Percentiles rank a stretch among this genome's conserved stretches.
phyloP scores from a whole-genome alignment of 2,329 filamentous ascomycete genomes.

The Venturiaceae sp. region DNA sequence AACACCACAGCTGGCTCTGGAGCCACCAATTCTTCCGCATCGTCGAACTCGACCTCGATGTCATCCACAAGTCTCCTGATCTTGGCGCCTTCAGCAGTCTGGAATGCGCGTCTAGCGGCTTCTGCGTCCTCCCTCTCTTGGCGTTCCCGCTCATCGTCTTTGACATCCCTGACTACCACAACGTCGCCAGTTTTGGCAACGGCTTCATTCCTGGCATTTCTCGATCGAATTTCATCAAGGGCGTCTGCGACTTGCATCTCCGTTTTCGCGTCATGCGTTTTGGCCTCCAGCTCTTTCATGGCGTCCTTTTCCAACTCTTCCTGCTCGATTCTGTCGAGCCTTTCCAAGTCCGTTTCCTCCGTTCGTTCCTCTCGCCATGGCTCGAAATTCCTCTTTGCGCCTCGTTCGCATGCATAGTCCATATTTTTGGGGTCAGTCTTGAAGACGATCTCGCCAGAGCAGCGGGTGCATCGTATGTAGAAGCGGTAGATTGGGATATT shows the following conservation, averaged over 20 bases:
- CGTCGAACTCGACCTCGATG: conserved; percentile 20
- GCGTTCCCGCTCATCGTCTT: conserved; percentile 47
- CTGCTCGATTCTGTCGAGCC: conserved; percentile 70
- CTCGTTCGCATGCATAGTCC: conserved; percentile 74
- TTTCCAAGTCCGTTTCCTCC: conserved; percentile 72
- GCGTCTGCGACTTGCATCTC: conserved; percentile 98
- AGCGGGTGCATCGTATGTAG: conserved; percentile 83
- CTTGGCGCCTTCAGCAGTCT: conserved; percentile 40
- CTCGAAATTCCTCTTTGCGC: conserved; percentile 89
- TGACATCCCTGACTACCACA: conserved; percentile 47
- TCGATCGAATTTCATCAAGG: conserved; percentile 82
- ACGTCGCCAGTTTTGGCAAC: conserved; percentile 55
- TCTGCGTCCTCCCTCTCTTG: conserved; percentile 78
- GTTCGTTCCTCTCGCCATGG: conserved; percentile 67
- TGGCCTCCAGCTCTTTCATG: conserved; percentile 91
- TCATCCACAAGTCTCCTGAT: conserved; percentile 16
- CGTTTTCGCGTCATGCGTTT: conserved; percentile 82
- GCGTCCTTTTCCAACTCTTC: conserved; percentile 63
- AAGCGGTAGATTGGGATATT: conserved; percentile 81
- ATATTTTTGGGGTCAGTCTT: conserved; percentile 91
- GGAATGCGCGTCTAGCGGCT: conserved; percentile 67
- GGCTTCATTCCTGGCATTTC: conserved; percentile 80
- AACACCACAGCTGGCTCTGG: conserved; percentile 54
- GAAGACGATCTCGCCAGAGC: conserved; percentile 81
- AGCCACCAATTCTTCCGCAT: conserved; percentile 23